Conservation (phyloP, 352 stramenopile genomes). For the Phytopythium delawarense region DNA sequence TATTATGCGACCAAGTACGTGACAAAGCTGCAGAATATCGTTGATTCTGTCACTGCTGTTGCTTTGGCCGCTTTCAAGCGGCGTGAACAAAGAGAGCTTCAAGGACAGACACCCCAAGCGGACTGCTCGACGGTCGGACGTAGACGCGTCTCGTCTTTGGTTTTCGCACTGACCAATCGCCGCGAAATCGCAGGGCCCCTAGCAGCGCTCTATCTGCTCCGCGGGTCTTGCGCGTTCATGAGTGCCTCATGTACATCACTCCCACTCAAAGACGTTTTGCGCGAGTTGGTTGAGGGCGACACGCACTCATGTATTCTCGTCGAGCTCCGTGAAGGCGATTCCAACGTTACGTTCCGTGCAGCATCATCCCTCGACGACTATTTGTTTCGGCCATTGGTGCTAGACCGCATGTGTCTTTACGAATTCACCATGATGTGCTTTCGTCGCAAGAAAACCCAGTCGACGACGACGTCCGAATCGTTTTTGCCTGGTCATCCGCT, state of each 20-base stretch:
- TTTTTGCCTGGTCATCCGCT: background rate
- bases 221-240: background rate
- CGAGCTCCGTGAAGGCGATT: background rate
- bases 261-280: background rate
- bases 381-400: background rate
- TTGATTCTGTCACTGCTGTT: background rate
- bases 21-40: background rate
- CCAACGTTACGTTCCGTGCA: background rate
- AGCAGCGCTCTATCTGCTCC: background rate
- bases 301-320: background rate
- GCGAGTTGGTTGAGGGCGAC: background rate
- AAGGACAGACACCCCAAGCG: background rate
- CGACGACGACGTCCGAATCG: background rate
- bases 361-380: constrained; percentile 2
- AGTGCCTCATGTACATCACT: background rate
- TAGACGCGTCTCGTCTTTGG: background rate
- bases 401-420: background rate
- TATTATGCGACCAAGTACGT: constrained; percentile 3
- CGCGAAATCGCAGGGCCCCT: background rate
- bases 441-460: background rate
- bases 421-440: background rate
- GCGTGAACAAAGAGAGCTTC: background rate
- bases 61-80: background rate
- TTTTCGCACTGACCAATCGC: background rate
- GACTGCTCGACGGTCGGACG: background rate